Conservation (phyloP, 768 basidiomycete genomes). For the Trichaptum fuscoviolaceum region DNA sequence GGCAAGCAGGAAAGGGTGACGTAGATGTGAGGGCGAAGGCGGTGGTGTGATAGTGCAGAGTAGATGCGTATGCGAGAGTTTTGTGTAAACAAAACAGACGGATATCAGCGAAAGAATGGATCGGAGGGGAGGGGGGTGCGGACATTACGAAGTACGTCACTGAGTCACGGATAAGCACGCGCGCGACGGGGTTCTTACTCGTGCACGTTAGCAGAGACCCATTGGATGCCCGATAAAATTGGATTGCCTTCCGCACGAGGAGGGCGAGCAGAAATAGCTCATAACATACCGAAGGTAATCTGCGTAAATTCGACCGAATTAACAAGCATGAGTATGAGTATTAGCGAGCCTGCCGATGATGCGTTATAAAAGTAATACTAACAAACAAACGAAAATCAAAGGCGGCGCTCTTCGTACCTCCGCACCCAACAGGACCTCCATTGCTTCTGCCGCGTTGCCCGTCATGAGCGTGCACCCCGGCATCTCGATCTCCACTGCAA, state of each 20-base stretch:
- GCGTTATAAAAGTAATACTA: neutral
- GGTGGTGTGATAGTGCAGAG: no score
- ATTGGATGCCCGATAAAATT: neutral
- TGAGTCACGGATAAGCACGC: neutral
- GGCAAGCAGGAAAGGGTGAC: no score
- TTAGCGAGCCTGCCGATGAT: no score
- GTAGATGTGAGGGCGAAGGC: no score
- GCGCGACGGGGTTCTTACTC: neutral
- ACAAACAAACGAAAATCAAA: neutral
- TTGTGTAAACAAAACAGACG: neutral
- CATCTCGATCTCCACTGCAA: constrained; percentile 3
- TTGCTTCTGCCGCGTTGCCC: neutral
- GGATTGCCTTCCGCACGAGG: neutral
- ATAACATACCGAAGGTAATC: constrained; percentile 1
- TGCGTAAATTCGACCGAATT: neutral
- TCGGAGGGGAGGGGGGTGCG: neutral
- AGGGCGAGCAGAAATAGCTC: neutral
- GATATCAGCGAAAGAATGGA: neutral
- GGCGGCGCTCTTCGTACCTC: neutral
- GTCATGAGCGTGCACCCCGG: neutral
- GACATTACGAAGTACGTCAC: constrained; percentile 4
- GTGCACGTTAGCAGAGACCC: neutral
- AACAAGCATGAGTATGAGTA: no score
- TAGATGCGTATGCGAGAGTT: no score
- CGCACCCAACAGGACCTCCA: neutral